phyloP scores from a whole-genome alignment of 2,329 filamentous ascomycete genomes.

The Talaromyces piceae region DNA sequence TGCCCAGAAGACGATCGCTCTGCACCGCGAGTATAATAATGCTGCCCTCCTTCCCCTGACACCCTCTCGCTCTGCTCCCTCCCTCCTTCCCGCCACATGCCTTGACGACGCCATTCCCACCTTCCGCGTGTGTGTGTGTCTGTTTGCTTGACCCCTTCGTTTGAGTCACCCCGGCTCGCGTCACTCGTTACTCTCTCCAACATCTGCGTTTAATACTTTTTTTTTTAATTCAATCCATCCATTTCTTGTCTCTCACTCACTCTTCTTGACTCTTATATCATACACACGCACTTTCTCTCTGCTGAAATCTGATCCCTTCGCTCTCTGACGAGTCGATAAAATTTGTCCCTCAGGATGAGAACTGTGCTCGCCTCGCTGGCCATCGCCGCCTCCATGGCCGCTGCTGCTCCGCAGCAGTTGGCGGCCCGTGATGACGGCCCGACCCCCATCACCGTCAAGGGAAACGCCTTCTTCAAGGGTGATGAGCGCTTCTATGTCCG shows the following conservation, averaged over 20 bases:
- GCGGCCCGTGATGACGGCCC: constrained; percentile 36
- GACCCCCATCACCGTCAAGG: constrained; percentile 54
- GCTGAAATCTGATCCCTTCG: neutral
- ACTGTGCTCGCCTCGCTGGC: constrained; percentile 37
- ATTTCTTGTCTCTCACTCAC: neutral
- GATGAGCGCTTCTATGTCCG: constrained; percentile 49
- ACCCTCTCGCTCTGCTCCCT: constrained; percentile 2
- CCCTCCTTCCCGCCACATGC: constrained; percentile 4
- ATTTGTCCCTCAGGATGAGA: constrained; percentile 45
- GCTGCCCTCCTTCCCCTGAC: neutral
- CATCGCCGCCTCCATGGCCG: constrained; percentile 38
- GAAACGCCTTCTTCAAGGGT: constrained; percentile 61
- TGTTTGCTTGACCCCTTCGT: neutral
- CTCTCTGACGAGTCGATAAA: neutral
- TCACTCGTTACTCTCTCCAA: neutral
- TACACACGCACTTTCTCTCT: neutral
- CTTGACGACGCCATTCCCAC: constrained; percentile 3
- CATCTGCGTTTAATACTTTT: neutral
- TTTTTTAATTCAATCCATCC: too few species aligned
- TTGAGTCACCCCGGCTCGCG: neutral
- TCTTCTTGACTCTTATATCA: neutral
- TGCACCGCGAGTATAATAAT: neutral
- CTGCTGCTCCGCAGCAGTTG: constrained; percentile 34
- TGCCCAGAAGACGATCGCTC: neutral
- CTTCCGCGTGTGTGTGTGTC: neutral